phyloP scores from a whole-genome alignment of 805 yeast species.

The Wickerhamomyces hampshirensis region DNA sequence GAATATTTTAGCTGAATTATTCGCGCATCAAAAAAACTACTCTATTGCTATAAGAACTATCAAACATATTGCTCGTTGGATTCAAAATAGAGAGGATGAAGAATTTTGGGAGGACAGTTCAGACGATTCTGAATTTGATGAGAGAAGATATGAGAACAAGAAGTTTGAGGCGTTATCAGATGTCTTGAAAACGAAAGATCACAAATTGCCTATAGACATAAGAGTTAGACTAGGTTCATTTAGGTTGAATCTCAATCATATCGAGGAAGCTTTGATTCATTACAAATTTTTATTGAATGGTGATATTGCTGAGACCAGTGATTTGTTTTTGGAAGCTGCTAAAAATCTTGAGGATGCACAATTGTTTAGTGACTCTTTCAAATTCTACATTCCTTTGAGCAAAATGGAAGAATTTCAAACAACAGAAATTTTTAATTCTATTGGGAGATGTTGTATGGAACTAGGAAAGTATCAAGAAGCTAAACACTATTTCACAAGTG shows the following conservation, averaged over 20 bases:
- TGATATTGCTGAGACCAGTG: conserved; percentile 58
- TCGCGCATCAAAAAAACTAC: conserved; percentile 64
- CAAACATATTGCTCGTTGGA: conserved; percentile 76
- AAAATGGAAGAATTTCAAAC: conserved; percentile 48
- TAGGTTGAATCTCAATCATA: conserved; percentile 58
- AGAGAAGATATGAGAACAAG: conserved; percentile 48
- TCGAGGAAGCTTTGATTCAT: conserved; percentile 70
- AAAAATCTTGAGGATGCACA: conserved; percentile 64
- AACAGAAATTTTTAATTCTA: conserved; percentile 41
- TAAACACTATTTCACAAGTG: conserved; percentile 48
- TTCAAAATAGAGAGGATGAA: conserved; percentile 59
- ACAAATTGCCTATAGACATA: conserved; percentile 77
- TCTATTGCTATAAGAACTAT: conserved; percentile 58
- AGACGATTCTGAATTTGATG: conserved; percentile 83
- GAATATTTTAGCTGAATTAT: conserved; percentile 77
- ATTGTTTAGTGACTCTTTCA: conserved; percentile 69
- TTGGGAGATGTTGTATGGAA: conserved; percentile 77
- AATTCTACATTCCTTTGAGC: conserved; percentile 54
- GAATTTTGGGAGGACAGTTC: conserved; percentile 39
- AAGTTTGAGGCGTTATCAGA: conserved; percentile 37
- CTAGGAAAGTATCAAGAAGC: conserved; percentile 67
- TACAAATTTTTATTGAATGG: conserved; percentile 54
- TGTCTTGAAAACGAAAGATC: conserved; percentile 33
- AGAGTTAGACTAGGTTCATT: conserved; percentile 74
- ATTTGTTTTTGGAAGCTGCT: conserved; percentile 75